Conservation (phyloP, 2,329 filamentous ascomycete species). For the Hysterium pulicare region DNA sequence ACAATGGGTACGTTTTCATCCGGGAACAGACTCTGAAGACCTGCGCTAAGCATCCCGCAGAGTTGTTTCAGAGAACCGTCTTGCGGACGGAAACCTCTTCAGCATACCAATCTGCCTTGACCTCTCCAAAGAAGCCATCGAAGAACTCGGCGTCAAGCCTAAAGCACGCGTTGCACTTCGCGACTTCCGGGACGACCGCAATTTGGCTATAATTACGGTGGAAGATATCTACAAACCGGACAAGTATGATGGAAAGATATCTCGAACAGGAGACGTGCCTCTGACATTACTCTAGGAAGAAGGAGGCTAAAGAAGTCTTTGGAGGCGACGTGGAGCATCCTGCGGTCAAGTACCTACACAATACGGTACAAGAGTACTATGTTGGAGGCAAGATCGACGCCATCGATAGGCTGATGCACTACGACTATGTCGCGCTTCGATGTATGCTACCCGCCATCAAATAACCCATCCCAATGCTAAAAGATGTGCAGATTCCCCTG, state of each 20-base stretch:
- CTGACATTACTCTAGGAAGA: conserved; percentile 55
- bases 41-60: conserved; percentile 41
- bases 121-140: conserved; percentile 69
- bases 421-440: conserved; percentile 95
- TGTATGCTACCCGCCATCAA: conserved; percentile 55
- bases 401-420: conserved; percentile 92
- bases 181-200: conserved; percentile 93
- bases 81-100: conserved; percentile 86
- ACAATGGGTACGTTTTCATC: conserved; percentile 71
- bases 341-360: conserved; percentile 84
- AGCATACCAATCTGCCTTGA: conserved; percentile 97
- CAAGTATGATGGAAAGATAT: conserved; percentile 65
- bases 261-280: conserved; percentile 12
- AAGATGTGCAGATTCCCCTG: conserved; percentile 67
- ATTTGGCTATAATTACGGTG: conserved; percentile 91
- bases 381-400: conserved; percentile 95
- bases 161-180: conserved; percentile 83
- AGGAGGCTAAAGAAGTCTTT: conserved; percentile 92
- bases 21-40: too few relatives aligned
- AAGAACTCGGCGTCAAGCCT: conserved; percentile 70
- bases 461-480: conserved; percentile 2
- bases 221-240: conserved; percentile 94
- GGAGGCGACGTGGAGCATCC: conserved; percentile 90
- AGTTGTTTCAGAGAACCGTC: conserved; percentile 83
- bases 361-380: conserved; percentile 80